Evolutionary conservation across 2,329 filamentous ascomycete genomes (phyloP), one percentile per base, ranked within the genome.

Genomic region (Colletotrichum tamarilloi): DNA sequence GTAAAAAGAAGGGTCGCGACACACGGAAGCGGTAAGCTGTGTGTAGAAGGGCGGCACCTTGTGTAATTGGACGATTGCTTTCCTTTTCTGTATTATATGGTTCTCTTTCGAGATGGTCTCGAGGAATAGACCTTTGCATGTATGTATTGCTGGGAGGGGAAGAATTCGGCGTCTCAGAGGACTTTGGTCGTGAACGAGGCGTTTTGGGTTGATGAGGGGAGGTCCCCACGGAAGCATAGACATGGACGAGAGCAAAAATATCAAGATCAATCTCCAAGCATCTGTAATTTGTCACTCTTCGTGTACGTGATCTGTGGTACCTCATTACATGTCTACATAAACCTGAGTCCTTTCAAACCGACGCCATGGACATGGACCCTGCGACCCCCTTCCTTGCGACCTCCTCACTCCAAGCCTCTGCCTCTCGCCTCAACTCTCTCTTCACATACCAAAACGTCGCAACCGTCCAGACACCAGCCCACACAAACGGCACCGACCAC

Each of bases 1-100:
- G 86, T 46, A 92, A 89, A 81, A 90, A 85, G 80, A 87, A 84
- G 78, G 89, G 89, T 64, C 90, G 88, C 75, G 89, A 91, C 73
- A 89, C 84, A 53, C 83, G 89, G 73, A 90, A 90, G 79, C 82
- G 86, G 53, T 87, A 78, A 55, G 19, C 16, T 19, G 38, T 42
- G 14, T 42, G 38, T 42, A 5, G 38, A 14, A 42, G 38, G 38
- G 16, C 38, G 38, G 2, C 38, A 35, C 24, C 49, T 11, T n/a
- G 24, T 32, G 28, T 64, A 30, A 24, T 55, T 55, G 32, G 16
- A 32, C 24, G 52, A 12, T 19, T 53, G 14, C 3, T 38, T 32
- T 16, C 60, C 56, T 30, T 32, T 38, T 46, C n/a, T 73, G 67
- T 73, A 70, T 60, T 32, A 62, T 70, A 73, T 24, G 59, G 22